phyloP scores from a whole-genome alignment of 2,329 filamentous ascomycete species.

The Aureobasidium leucospermi region DNA sequence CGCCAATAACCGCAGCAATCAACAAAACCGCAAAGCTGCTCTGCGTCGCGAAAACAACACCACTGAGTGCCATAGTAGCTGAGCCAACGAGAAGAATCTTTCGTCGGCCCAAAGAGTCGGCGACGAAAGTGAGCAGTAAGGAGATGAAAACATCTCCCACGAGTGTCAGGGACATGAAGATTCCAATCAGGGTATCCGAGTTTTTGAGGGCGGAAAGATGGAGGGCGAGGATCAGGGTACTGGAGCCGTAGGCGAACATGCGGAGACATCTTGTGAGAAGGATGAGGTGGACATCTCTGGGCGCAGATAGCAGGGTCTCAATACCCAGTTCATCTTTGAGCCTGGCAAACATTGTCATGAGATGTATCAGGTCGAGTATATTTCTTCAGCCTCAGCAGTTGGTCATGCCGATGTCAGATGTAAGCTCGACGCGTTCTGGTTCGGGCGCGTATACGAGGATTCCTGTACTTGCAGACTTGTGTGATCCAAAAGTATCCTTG shows the following conservation, averaged over 20 bases:
- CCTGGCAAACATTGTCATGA: constrained; percentile 1
- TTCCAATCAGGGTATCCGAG: constrained; percentile 25
- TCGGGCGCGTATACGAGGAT: no score
- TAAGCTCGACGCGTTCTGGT: no score
- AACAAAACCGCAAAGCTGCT: constrained; percentile 26
- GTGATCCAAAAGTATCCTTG: no score
- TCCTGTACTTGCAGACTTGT: no score
- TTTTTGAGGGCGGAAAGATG: constrained; percentile 24
- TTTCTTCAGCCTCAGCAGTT: not conserved
- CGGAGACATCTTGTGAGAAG: constrained; percentile 34
- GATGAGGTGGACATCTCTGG: constrained; percentile 14
- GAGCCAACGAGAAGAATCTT: constrained; percentile 24
- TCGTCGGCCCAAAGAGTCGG: constrained; percentile 25
- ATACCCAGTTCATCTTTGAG: constrained; percentile 15
- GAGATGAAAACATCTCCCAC: constrained; percentile 27
- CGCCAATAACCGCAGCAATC: constrained; percentile 26
- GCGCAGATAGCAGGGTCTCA: not conserved
- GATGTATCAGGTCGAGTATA: not conserved
- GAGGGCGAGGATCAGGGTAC: constrained; percentile 26
- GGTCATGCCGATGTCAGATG: not conserved
- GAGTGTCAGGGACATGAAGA: constrained; percentile 30
- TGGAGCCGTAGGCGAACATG: constrained; percentile 54
- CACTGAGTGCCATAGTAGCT: constrained; percentile 23
- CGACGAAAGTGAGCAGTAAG: constrained; percentile 24
- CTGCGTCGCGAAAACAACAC: constrained; percentile 23